Base-by-base conservation (phyloP, 345 rosid species). In the Syzygium jambos region DNA sequence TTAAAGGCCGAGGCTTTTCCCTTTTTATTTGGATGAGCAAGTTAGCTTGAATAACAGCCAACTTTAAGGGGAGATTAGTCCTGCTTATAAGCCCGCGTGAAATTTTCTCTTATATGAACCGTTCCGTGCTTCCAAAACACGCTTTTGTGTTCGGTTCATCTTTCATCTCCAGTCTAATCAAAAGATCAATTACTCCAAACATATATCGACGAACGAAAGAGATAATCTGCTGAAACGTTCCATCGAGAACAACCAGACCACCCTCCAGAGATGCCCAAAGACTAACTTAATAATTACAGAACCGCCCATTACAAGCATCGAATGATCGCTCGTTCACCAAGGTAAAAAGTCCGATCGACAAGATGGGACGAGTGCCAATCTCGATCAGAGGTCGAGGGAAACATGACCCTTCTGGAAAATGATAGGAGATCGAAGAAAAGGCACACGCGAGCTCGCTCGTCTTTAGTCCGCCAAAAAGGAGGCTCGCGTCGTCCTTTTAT, bases 261-360 rank as follows among this genome's bases (percentile, higher is more conserved):
- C 43, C 22, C 43, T 9, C 7, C 23, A 2, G 23, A 68, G 3
- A 68, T 30, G 2, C 23, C 43, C 43, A 30, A 0, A 30, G 78
- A 65, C 43, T 5, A 3, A 30, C 23, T 16, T 16, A 10, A 34
- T 12, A 30, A 30, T 16, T 65, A 8, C 30, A 2, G 78, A 30
- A 6, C 23, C 2, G 3, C 9, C 22, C 17, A 15, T 30, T 7
- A 30, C 5, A 0, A 65, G 78, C 78, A 65, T 65, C 41, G 3
- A 0, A 17, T 2, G 78, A 65, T 30, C 22, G 5, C 6, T 4
- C 10, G 11, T 30, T 19, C 0, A 30, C 22, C 22, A 30, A 30
- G 2, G 12, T 8, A 16, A 34, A 68, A 30, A 0, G 23, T 17
- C 7, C 23, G 34, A 68, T 68, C 25, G 1, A 68, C 23, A 0